Evolutionary conservation across 768 basidiomycete species (phyloP).

Genomic region (Rhodotorula diobovata): DNA sequence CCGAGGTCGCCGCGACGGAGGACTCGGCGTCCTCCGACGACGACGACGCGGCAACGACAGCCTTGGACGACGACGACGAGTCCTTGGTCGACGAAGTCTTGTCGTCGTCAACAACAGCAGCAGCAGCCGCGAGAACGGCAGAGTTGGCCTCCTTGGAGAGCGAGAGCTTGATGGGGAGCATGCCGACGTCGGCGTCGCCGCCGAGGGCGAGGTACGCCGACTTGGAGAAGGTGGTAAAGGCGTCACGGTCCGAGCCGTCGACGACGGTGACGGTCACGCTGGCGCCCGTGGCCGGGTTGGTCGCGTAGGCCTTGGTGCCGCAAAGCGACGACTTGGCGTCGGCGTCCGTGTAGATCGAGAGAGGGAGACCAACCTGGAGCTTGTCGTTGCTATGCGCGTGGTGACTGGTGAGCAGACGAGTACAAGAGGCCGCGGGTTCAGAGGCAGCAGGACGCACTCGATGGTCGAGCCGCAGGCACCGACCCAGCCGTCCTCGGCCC

Average conservation of each 20-base stretch:
- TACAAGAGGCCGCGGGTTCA: too few relatives aligned
- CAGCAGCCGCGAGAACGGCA: background rate
- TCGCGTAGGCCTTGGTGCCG: background rate
- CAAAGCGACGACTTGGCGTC: background rate
- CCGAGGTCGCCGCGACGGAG: background rate
- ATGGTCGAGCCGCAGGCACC: slow-evolving; percentile 7
- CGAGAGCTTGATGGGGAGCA: slow-evolving; percentile 6
- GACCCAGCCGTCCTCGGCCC: slow-evolving; percentile 10
- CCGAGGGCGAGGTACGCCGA: slow-evolving; percentile 11
- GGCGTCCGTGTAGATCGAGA: slow-evolving; percentile 6
- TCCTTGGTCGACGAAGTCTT: background rate
- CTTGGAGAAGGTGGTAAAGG: slow-evolving; percentile 21
- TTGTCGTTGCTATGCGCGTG: background rate
- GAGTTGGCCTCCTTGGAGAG: slow-evolving; percentile 2
- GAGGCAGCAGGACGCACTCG: slow-evolving; percentile 3
- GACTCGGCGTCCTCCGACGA: background rate
- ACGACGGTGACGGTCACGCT: slow-evolving; percentile 14
- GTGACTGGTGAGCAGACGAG: too few relatives aligned
- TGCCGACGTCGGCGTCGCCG: slow-evolving; percentile 10
- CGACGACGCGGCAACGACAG: background rate
- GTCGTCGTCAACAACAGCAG: background rate
- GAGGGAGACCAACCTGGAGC: slow-evolving; percentile 1
- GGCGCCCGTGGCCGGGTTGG: background rate
- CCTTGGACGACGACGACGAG: background rate
- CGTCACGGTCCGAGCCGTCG: slow-evolving; percentile 16